Evolutionary conservation across 2,329 filamentous ascomycete species (phyloP).

Genomic region (Didymella pomorum): DNA sequence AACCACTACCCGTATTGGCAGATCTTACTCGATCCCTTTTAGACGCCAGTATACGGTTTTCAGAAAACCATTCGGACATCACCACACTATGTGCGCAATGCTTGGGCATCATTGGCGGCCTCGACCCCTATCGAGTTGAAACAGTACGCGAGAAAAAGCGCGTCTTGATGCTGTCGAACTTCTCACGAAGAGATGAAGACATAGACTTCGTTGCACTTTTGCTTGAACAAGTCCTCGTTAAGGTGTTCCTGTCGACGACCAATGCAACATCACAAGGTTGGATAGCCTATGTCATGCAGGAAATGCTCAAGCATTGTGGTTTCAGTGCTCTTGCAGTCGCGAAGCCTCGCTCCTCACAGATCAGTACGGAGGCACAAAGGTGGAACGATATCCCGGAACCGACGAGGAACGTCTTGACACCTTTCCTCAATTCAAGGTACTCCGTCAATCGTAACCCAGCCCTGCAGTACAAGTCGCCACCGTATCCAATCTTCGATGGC

Average conservation of each 20-base stretch:
- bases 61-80: slow-evolving; percentile 71
- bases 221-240: slow-evolving; percentile 86
- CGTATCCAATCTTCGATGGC: slow-evolving; percentile 79
- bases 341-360: slow-evolving; percentile 62
- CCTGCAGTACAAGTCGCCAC: slow-evolving; percentile 36
- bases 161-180: slow-evolving; percentile 89
- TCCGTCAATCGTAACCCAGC: slow-evolving; percentile 61
- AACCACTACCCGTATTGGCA: slow-evolving; percentile 77
- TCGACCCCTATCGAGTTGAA: slow-evolving; percentile 91
- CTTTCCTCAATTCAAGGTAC: slow-evolving; percentile 87
- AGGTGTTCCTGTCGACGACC: slow-evolving; percentile 87
- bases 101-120: slow-evolving; percentile 85
- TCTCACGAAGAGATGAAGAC: slow-evolving; percentile 77
- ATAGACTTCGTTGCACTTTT: slow-evolving; percentile 87
- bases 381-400: slow-evolving; percentile 81
- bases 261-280: slow-evolving; percentile 90
- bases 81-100: slow-evolving; percentile 78
- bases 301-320: slow-evolving; percentile 79
- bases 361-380: slow-evolving; percentile 70
- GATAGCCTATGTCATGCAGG: slow-evolving; percentile 93
- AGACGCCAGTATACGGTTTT: slow-evolving; percentile 85
- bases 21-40: slow-evolving; percentile 79
- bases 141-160: slow-evolving; percentile 77
- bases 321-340: slow-evolving; percentile 66
- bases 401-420: slow-evolving; percentile 81